Evolutionary conservation across 345 rosid species (phyloP), one percentile per base, ranked within the genome.

Genomic region (Eucalyptus decipiens): DNA sequence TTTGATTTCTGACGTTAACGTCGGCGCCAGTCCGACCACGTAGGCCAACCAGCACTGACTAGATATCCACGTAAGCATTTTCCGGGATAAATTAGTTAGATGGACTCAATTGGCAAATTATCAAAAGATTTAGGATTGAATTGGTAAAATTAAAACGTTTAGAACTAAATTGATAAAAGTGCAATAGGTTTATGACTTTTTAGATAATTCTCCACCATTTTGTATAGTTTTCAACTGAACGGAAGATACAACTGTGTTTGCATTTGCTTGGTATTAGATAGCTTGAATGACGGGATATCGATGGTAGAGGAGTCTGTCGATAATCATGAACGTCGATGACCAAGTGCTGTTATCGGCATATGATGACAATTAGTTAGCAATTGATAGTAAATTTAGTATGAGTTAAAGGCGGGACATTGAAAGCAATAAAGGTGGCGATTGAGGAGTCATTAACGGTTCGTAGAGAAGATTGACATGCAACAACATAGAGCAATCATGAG

Each of bases 171-270:
- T 56, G 28, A 2, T 2, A 56, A 56, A 56, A 56, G 5, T 9
- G 1, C 0, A 56, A 56, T 23, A 4, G 0, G 28, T 0, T 54
- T 56, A 56, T 0, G 1, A 56, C 62, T 4, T 56, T 56, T 56
- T 56, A 8, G 6, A 56, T 3, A 23, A 56, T 56, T 23, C 4
- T 1, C 56, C 1, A 52, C 9, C 56, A 19, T 52, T 52, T 18
- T 1, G 6, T 0, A 17, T 8, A 17, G 6, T 32, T 32, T 69
- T 34, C 42, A 37, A 0, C 7, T 2, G 3, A 37, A 72, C 0
- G 8, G 37, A 37, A 19, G 0, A 19, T 72, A 69, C 21, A 21
- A 3, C 0, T 2, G 5, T 15, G 19, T 14, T 30, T 30, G 72
- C 72, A 0, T 65, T 65, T 65, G 76, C 37, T 65, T 65, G 76